Percentiles rank a stretch among this genome's conserved stretches.
These are phyloP conservation scores for Sclerotinia trifoliorum DNA, from an alignment of 2,329 filamentous ascomycete genomes.

Conservation along the genomic window DNA sequence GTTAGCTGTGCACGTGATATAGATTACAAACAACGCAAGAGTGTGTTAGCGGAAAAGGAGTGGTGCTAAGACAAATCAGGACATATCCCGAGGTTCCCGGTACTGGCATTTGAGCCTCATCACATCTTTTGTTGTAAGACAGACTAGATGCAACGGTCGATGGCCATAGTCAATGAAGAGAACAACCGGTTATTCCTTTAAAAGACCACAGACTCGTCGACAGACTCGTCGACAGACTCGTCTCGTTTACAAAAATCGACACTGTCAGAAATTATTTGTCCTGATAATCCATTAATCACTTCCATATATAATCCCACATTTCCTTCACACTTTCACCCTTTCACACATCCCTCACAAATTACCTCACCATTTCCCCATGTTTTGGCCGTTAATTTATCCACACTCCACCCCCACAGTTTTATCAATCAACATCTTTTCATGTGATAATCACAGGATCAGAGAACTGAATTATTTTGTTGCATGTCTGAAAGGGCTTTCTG, in stretches of 20 bases:
- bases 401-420: background rate
- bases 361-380: background rate
- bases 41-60: background rate
- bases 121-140: background rate
- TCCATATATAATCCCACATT: background rate
- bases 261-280: background rate
- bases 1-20: background rate
- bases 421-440: background rate
- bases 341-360: too few relatives aligned
- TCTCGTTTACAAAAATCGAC: background rate
- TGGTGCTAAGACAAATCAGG: background rate
- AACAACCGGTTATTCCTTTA: too few relatives aligned
- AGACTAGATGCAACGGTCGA: background rate
- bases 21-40: background rate
- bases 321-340: too few relatives aligned
- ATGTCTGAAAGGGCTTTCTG: background rate
- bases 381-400: background rate
- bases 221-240: too few relatives aligned
- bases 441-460: background rate
- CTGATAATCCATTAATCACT: background rate
- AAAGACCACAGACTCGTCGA: too few relatives aligned
- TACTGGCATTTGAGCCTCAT: background rate
- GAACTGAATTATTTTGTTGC: background rate
- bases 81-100: background rate
- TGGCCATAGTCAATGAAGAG: background rate